Conservation (phyloP, 495 filamentous ascomycete species). For the Parathielavia appendiculata region DNA sequence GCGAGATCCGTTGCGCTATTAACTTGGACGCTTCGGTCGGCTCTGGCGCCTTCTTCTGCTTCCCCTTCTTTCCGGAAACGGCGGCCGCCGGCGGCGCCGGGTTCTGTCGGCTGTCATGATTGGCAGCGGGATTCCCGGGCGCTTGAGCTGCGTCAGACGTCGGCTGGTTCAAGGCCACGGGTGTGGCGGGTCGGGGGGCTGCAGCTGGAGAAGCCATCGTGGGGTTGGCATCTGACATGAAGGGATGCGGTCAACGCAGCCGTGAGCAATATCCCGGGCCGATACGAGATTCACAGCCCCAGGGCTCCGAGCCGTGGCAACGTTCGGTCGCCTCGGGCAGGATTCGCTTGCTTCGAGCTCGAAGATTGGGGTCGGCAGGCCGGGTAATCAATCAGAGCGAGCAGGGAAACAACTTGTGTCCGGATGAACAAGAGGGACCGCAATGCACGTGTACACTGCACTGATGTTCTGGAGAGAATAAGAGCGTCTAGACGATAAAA, state of each 20-base stretch:
- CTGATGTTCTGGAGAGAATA: background rate
- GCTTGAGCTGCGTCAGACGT: constrained; percentile 22
- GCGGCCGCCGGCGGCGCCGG: constrained; percentile 40
- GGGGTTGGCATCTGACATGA: constrained; percentile 29
- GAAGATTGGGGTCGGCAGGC: no score
- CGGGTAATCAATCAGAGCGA: no score
- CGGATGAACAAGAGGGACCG: background rate
- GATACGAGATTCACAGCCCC: background rate
- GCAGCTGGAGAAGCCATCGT: constrained; percentile 27
- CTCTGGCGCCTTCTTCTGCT: constrained; percentile 65
- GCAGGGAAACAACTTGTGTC: background rate
- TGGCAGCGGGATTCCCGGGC: constrained; percentile 37
- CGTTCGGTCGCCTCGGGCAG: background rate
- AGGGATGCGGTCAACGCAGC: constrained; percentile 5
- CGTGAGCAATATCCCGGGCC: constrained; percentile 1
- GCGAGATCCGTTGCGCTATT: constrained; percentile 87
- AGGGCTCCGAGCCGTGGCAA: background rate
- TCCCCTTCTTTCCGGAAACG: constrained; percentile 57
- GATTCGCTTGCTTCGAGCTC: background rate
- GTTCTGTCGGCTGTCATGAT: constrained; percentile 38
- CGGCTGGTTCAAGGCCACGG: constrained; percentile 26
- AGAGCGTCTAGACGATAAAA: background rate
- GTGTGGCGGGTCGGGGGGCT: constrained; percentile 26
- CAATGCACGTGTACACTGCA: background rate
- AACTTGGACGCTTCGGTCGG: constrained; percentile 83